Conservation (phyloP, 2,329 filamentous ascomycete genomes). For the Colletotrichum caudatum region DNA sequence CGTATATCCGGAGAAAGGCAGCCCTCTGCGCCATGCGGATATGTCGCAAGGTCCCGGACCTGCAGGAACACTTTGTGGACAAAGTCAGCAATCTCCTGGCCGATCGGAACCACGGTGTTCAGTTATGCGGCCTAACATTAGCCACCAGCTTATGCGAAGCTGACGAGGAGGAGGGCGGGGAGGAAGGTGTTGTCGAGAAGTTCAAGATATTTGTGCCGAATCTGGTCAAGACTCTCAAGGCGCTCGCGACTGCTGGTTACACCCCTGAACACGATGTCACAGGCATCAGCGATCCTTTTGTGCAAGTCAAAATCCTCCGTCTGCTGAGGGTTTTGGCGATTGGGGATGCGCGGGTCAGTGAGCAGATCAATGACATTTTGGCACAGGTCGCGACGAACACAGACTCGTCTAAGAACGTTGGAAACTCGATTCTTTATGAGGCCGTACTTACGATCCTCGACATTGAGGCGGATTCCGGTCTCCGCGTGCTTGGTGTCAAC, state of each 20-base stretch:
- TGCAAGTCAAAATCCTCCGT: constrained; percentile 95
- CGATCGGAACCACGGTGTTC: constrained; percentile 94
- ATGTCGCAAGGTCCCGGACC: constrained; percentile 95
- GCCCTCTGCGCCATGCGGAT: constrained; percentile 99
- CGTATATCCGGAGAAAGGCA: constrained; percentile 97
- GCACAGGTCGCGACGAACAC: constrained; percentile 98
- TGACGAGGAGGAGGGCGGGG: constrained; percentile 91
- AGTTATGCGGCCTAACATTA: constrained; percentile 91
- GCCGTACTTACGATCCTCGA: constrained; percentile 96
- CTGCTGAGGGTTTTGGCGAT: constrained; percentile 87
- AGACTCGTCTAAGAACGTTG: constrained; percentile 97
- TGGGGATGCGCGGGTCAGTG: constrained; percentile 88
- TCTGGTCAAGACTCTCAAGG: constrained; percentile 91
- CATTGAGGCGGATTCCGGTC: constrained; percentile 95
- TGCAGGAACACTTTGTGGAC: constrained; percentile 97
- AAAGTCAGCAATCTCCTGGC: constrained; percentile 90
- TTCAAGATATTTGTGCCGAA: constrained; percentile 88
- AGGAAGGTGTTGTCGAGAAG: constrained; percentile 89
- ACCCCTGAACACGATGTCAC: constrained; percentile 98
- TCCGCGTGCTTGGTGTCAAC: constrained; percentile 95
- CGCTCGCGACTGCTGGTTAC: constrained; percentile 93
- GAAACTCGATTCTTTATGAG: constrained; percentile 98
- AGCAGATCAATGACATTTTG: constrained; percentile 98
- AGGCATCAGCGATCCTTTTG: constrained; percentile 96
- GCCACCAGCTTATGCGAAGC: constrained; percentile 94